Percentiles rank a stretch among this genome's conserved stretches.
Evolutionary conservation across 2,329 filamentous ascomycete genomes (phyloP).

Genomic region (Aspergillus fischeri): DNA sequence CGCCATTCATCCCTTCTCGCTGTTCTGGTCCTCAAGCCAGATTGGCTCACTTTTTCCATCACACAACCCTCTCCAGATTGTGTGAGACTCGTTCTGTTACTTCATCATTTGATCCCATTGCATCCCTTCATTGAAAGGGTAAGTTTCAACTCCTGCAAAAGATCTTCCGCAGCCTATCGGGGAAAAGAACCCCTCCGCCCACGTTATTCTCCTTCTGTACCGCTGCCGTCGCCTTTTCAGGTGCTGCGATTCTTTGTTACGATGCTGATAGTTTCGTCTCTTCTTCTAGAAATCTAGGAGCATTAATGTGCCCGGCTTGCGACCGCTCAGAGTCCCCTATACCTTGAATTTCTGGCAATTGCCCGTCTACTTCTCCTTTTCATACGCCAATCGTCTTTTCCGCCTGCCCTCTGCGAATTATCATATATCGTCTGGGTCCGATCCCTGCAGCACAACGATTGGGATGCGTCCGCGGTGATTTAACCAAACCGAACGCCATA

Average conservation of each 20-base stretch:
- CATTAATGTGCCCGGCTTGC: neutral
- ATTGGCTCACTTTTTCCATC: neutral
- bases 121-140: slow-evolving; percentile 8
- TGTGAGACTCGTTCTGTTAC: neutral
- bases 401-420: neutral
- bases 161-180: slow-evolving; percentile 10
- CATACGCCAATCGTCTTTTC: neutral
- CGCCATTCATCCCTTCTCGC: neutral
- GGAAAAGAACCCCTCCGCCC: slow-evolving; percentile 18
- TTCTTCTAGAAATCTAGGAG: slow-evolving; percentile 10
- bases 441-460: slow-evolving; percentile 1
- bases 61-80: neutral
- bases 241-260: slow-evolving; percentile 8
- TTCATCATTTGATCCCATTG: slow-evolving; percentile 1
- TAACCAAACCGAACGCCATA: neutral
- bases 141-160: slow-evolving; percentile 11
- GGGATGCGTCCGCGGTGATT: slow-evolving; percentile 13
- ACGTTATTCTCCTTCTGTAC: slow-evolving; percentile 10
- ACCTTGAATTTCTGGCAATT: neutral
- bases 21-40: neutral
- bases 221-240: slow-evolving; percentile 6
- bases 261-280: slow-evolving; percentile 11
- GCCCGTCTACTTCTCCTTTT: neutral
- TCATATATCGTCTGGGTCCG: neutral
- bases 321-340: neutral